Evolutionary conservation across 306 rosid species (phyloP).

Genomic region (Pyrus pyrifolia): DNA sequence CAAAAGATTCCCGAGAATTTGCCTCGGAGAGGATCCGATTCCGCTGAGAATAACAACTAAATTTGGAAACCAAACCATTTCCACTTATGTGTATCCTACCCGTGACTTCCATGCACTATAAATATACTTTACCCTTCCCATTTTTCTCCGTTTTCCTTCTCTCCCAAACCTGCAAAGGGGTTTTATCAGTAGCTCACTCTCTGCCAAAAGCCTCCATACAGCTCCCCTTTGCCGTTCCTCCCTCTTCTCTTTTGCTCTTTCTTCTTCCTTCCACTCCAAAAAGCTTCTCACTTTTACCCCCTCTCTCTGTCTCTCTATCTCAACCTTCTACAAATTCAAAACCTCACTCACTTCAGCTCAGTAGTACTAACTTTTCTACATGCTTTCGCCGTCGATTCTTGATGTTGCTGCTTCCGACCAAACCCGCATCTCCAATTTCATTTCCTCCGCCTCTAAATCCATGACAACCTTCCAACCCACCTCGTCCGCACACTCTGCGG

Average conservation of each 20-base stretch:
- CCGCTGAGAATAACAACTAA: too few species aligned
- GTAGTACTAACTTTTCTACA: neutral
- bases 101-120: constrained; percentile 26
- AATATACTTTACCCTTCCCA: constrained; percentile 7
- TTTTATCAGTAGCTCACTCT: neutral
- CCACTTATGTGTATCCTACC: neutral
- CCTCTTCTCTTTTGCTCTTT: neutral
- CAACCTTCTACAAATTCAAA: neutral
- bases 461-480: neutral
- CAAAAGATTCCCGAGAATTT: too few species aligned
- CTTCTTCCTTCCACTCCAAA: neutral
- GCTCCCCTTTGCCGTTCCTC: neutral
- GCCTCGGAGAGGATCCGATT: too few species aligned
- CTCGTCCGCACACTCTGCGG: neutral
- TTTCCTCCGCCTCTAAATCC: neutral
- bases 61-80: neutral
- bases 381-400: neutral
- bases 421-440: neutral
- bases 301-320: too few species aligned
- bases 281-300: neutral
- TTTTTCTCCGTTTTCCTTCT: constrained; percentile 1
- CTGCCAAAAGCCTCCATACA: neutral
- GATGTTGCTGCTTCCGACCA: neutral
- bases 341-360: neutral
- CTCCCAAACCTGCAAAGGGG: constrained; percentile 12